Percentiles rank a stretch among this genome's conserved stretches.
Conservation (phyloP, 768 basidiomycete genomes). For the Kockovaella imperatae region DNA sequence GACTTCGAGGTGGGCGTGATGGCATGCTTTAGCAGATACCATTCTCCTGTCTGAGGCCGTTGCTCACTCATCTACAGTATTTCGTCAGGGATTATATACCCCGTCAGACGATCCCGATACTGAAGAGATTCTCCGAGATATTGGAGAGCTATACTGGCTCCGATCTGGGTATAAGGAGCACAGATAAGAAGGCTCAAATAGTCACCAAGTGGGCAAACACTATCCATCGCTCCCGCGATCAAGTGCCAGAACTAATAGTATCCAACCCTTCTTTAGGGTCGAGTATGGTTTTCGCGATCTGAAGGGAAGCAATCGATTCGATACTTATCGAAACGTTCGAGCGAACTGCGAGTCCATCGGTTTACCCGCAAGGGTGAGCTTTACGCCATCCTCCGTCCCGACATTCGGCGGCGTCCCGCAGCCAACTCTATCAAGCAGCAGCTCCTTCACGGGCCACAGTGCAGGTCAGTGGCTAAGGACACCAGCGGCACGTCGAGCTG, state of each 20-base stretch:
- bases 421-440: background rate
- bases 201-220: constrained; percentile 18
- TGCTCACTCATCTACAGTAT: constrained; percentile 18
- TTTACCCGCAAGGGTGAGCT: constrained; percentile 3
- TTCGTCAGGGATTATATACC: constrained; percentile 22
- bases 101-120: constrained; percentile 20
- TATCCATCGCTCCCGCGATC: background rate
- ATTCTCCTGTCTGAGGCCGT: background rate
- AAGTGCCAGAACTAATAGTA: background rate
- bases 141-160: constrained; percentile 4
- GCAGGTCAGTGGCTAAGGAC: background rate
- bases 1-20: constrained; percentile 24
- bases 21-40: background rate
- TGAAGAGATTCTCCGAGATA: constrained; percentile 12
- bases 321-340: constrained; percentile 10
- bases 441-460: background rate
- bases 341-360: constrained; percentile 21
- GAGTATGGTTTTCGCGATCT: constrained; percentile 16
- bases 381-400: constrained; percentile 8
- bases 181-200: constrained; percentile 22
- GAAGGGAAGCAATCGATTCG: constrained; percentile 9
- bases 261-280: constrained; percentile 12
- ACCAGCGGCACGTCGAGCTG: background rate
- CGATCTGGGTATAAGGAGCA: constrained; percentile 9
- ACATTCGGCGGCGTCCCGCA: constrained; percentile 27